A percentile compares a stretch with the other conserved stretches of the same genome.
Evolutionary conservation across 768 basidiomycete species (phyloP).

Genomic region (Rhodotorula taiwanensis): DNA sequence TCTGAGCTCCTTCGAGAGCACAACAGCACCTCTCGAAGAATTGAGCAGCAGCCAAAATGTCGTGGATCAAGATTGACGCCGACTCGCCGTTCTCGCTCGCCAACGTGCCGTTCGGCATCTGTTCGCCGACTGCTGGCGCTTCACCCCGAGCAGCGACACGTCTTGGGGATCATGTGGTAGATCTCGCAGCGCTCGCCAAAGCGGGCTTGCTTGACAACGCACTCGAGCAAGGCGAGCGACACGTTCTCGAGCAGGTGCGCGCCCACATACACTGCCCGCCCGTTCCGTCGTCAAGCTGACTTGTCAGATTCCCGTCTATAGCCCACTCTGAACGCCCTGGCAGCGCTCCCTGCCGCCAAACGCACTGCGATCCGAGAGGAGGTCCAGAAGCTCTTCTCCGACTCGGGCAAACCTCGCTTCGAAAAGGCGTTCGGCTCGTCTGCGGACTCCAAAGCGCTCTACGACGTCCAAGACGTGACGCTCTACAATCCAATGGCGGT

Average conservation of each 20-base stretch:
- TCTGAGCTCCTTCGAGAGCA: too few relatives aligned
- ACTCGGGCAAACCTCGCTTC: not conserved
- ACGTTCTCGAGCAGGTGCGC: not conserved
- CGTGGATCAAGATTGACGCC: slow-evolving; percentile 12
- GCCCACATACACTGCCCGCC: slow-evolving; percentile 3
- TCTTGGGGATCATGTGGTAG: slow-evolving; percentile 28
- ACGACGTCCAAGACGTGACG: too few relatives aligned
- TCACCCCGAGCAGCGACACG: slow-evolving; percentile 12
- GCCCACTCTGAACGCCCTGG: slow-evolving; percentile 25
- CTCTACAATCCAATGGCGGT: slow-evolving; percentile 28
- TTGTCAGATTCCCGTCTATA: not conserved
- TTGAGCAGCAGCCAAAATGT: too few relatives aligned
- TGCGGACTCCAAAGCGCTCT: too few relatives aligned
- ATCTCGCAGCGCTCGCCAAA: slow-evolving; percentile 11
- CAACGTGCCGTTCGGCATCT: slow-evolving; percentile 37
- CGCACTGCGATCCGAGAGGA: slow-evolving; percentile 17
- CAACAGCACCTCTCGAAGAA: too few relatives aligned
- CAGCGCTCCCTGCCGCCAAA: slow-evolving; percentile 1
- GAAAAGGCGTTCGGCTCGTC: too few relatives aligned
- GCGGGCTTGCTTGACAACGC: slow-evolving; percentile 2
- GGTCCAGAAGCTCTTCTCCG: slow-evolving; percentile 2
- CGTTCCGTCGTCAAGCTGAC: too few relatives aligned
- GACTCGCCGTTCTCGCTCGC: slow-evolving; percentile 30
- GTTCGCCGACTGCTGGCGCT: not conserved
- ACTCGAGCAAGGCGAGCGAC: not conserved